These are phyloP conservation scores for Lecanicillium sp. DNA, from an alignment of 2,329 filamentous ascomycete species.

Conservation along the genomic window DNA sequence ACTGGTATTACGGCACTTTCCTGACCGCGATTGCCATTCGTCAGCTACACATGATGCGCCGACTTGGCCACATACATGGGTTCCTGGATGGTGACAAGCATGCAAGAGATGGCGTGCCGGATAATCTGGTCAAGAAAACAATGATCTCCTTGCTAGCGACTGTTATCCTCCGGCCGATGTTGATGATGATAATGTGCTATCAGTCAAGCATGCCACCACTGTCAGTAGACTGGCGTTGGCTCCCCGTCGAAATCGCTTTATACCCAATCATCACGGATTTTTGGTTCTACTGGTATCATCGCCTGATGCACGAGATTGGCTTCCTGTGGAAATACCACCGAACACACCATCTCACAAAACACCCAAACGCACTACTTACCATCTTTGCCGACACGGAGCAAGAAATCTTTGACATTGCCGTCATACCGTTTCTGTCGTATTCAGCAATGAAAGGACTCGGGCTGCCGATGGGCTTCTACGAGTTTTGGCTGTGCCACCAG, in stretches of 20 bases:
- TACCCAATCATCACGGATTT: constrained; percentile 30
- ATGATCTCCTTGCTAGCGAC: constrained; percentile 16
- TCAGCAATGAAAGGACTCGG: constrained; percentile 23
- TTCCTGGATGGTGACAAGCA: constrained; percentile 20
- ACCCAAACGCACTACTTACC: constrained; percentile 29
- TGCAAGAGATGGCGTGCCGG: constrained; percentile 24
- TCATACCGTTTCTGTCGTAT: constrained; percentile 29
- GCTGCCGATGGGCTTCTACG: constrained; percentile 35
- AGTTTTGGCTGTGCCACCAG: constrained; percentile 36
- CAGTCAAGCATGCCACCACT: constrained; percentile 3
- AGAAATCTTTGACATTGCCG: constrained; percentile 32
- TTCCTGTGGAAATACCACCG: constrained; percentile 30
- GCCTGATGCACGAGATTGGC: constrained; percentile 29
- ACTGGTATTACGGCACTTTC: constrained; percentile 18
- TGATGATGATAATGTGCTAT: constrained; percentile 17
- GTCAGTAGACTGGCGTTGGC: constrained; percentile 17
- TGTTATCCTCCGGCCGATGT: constrained; percentile 12
- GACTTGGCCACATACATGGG: constrained; percentile 21
- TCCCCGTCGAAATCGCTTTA: constrained; percentile 20
- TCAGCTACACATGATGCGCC: constrained; percentile 19
- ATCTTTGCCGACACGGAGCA: constrained; percentile 33
- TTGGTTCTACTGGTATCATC: constrained; percentile 33
- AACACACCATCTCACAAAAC: constrained; percentile 36
- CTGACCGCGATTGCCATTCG: constrained; percentile 21
- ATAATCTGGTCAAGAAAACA: constrained; percentile 18